Evolutionary conservation across 2,329 filamentous ascomycete genomes (phyloP).

Genomic region (Nigrospora oryzae): DNA sequence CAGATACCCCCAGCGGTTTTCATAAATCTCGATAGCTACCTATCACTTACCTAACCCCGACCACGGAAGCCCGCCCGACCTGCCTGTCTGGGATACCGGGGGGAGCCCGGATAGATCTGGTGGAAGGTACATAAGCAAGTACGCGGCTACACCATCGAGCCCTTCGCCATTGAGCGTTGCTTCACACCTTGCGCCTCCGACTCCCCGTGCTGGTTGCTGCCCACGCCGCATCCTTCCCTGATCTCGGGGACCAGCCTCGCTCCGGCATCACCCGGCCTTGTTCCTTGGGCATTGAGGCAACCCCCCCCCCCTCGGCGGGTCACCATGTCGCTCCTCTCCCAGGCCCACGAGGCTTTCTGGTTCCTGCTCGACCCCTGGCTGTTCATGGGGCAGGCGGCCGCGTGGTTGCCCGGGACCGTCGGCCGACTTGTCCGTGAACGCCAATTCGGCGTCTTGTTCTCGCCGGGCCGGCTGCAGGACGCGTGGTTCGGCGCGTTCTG

Average conservation of each 20-base stretch:
- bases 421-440: slow-evolving; percentile 25
- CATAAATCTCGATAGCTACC: no score
- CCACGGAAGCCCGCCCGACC: no score
- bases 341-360: neutral
- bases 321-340: neutral
- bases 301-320: no score
- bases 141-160: no score
- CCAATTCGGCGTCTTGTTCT: slow-evolving; percentile 29
- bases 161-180: no score
- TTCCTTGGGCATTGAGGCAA: no score
- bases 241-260: neutral
- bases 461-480: slow-evolving; percentile 29
- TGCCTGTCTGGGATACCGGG: no score
- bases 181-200: no score
- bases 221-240: neutral
- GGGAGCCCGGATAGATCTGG: no score
- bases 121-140: no score
- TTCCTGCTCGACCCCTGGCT: slow-evolving; percentile 24
- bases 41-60: no score
- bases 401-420: slow-evolving; percentile 44
- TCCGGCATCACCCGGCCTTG: neutral
- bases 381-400: slow-evolving; percentile 40
- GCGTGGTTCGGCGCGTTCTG: slow-evolving; percentile 58
- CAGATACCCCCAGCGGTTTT: no score
- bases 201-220: neutral